Evolutionary conservation across 2,329 filamentous ascomycete genomes (phyloP), one percentile per base, ranked within the genome.

Genomic region (Fusarium xylarioides): DNA sequence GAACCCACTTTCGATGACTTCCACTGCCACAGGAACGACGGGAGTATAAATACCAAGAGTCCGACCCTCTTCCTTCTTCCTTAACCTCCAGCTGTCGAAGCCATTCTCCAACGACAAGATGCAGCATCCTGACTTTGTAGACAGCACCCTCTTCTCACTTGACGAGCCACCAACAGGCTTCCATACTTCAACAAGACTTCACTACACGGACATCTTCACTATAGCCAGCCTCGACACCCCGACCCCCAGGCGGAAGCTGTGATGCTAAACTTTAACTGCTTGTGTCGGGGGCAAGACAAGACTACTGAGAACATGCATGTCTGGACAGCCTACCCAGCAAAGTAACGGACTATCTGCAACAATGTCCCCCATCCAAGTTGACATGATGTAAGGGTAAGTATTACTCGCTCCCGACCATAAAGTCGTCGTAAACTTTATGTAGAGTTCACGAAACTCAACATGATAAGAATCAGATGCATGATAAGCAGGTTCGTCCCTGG

Each of bases 51-150:
- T 38, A 38, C 23, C 19, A 28, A n/a, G 19, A 38, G 19, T 28
- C 23, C 5, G 14, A 4, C 34, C 28, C 15, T 11, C 23, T 26
- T 37, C 0, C 7, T 38, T 26, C 7, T 38, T 19, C 6, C 23
- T 28, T 0, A 10, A 38, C 7, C 14, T 52, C 9, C 7, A 28
- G 5, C 7, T 2, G 15, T 3, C 9, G 2, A 26, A 7, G 10
- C 1, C 2, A 12, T 21, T 18, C 0, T 2, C 4, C 2, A 10
- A 15, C n/a, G 23, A 7, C 5, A 2, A 19, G 14, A 19, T 11
- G 11, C 4, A 32, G 15, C 0, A 14, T 50, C 10, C 14, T 21
- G n/a, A 19, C n/a, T 35, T 5, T 19, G 18, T 12, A 11, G 2
- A 9, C n/a, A 18, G 8, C 15, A 9, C n/a, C 4, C 7, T 19